Evolutionary conservation across 371 early-diverging fungal species (phyloP), one percentile per base, ranked within the genome.

Genomic region (Mucor lusitanicus): DNA sequence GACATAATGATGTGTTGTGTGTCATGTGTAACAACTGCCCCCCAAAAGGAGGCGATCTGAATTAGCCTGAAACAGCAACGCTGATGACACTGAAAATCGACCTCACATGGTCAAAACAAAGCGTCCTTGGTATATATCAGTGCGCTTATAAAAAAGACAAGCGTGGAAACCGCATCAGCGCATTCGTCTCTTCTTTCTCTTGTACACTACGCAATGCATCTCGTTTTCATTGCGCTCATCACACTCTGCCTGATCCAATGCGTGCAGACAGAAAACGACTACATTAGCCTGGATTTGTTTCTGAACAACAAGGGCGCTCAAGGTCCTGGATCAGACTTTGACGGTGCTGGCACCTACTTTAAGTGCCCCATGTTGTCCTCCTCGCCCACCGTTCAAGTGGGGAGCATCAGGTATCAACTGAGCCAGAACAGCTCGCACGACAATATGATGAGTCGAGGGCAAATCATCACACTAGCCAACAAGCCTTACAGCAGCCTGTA

Each of bases 361-460:
- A 64, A n/a, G 15, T 65, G 58, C 25, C 25, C 66, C 9, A 3
- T 44, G 19, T 23, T 62, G 15, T 54, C 54, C 11, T 19, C 19
- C 8, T 46, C 46, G 3, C 13, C 13, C 0, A 9, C 8, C 33
- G 33, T 37, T 3, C 33, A 19, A 3, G 56, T 78, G 1, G 73
- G 74, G 4, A 67, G 46, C 3, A 57, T 74, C 3, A 17, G 37
- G 7, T 77, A 64, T 21, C n/a, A 59, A 13, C 40, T 64, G 6
- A 21, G 32, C 13, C 25, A 48, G 0, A 15, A n/a, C 27, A 28
- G 19, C 12, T 19, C 28, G n/a, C 28, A 55, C 17, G 79, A 76
- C 37, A 78, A 78, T 59, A 53, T 67, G 5, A 44, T 70, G n/a
- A 67, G 71, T 28, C 64, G 50, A n/a, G 73, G 77, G 1, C 77